Base-by-base conservation (phyloP, 2,329 filamentous ascomycete genomes). In the Ceratocystiopsis minuta region DNA sequence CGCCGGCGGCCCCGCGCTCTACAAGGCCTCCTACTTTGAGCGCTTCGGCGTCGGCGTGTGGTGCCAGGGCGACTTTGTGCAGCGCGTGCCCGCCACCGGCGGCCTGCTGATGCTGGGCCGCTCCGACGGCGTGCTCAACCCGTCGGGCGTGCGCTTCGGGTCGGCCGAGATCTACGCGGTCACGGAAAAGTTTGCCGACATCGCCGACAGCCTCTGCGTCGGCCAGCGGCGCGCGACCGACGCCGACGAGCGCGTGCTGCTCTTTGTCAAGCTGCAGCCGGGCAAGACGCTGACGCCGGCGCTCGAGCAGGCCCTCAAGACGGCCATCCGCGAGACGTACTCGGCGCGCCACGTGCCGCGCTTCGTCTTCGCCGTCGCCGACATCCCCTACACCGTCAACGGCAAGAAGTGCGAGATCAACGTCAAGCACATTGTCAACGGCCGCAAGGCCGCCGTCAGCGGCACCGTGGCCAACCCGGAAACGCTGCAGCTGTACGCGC, bases 31-130 rank as follows among this genome's bases (percentile, higher is more conserved):
- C 13, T 67, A 67, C 50, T 68, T 67, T 49, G 59, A 61, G 44
- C 53, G 57, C 20, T 66, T 63, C 45, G 50, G 54, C 10, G 49
- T 59, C 14, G 54, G 57, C 42, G 54, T 63, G 16, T 65, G 57
- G 62, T 59, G 61, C 16, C 63, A 67, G 47, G 62, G 65, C 45
- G 64, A 68, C 46, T 65, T 60, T 55, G 55, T 64, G 16, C 60
- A 57, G 40, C 55, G 53, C 35, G 63, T 65, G 37, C 59, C 60
- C 0, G 41, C 42, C 6, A 67, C 64, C 0, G 52, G 56, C 2
- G 63, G 63, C 1, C 53, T 59, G 24, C 49, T 58, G 14, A 62
- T 66, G 46, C 61, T 63, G 42, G 64, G 63, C 6, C 51, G 64
- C 43, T 62, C 54, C 43, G 64, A 67, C 45, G 62, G 62, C 7